phyloP scores from a whole-genome alignment of 2,329 filamentous ascomycete genomes.

The Penicillium verrucosum region DNA sequence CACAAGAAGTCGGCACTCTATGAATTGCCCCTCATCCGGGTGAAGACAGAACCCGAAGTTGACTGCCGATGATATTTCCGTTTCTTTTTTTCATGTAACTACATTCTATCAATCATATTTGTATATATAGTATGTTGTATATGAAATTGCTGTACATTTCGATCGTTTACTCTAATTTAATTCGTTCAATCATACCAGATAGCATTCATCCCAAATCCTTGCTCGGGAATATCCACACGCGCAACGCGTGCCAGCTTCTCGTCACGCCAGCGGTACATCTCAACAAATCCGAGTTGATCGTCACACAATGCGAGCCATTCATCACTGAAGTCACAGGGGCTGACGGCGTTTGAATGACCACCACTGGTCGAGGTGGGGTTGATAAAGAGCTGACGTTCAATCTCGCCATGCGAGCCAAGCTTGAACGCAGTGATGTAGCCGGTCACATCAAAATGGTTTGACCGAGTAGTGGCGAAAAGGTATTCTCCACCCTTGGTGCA shows the following conservation, averaged over 20 bases:
- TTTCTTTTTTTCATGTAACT: background rate
- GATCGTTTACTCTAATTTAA: background rate
- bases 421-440: constrained; percentile 81
- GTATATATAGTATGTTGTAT: background rate
- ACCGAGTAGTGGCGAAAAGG: constrained; percentile 79
- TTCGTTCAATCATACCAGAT: constrained; percentile 75
- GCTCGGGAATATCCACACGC: constrained; percentile 72
- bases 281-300: constrained; percentile 80
- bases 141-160: background rate
- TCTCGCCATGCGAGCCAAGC: constrained; percentile 64
- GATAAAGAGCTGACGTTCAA: constrained; percentile 74
- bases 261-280: constrained; percentile 83
- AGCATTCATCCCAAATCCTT: constrained; percentile 95
- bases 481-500: constrained; percentile 67
- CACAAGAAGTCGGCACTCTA: background rate
- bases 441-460: constrained; percentile 70
- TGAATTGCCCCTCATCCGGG: constrained; percentile 19
- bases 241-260: constrained; percentile 77
- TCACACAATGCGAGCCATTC: constrained; percentile 90
- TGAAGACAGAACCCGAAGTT: constrained; percentile 25
- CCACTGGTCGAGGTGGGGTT: constrained; percentile 84
- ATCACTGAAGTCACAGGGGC: constrained; percentile 76
- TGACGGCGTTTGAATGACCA: constrained; percentile 84
- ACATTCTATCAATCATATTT: background rate
- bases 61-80: constrained; percentile 21